A percentile compares a stretch with the other conserved stretches of the same genome.
Evolutionary conservation across 2,329 filamentous ascomycete species (phyloP).

Genomic region (Didymella lethalis): DNA sequence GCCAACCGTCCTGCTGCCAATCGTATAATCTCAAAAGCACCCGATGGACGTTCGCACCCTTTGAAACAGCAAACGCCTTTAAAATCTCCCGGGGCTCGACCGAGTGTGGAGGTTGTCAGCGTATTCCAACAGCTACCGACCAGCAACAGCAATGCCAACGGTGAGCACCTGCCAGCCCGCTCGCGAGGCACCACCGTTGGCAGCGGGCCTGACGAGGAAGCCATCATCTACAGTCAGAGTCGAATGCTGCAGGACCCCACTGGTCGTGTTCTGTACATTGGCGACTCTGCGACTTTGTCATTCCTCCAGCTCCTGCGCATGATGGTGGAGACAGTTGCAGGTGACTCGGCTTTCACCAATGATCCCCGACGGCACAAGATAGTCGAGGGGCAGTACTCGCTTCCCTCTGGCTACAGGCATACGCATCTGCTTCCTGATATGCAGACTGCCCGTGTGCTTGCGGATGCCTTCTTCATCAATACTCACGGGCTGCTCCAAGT

Average conservation of each 20-base stretch:
- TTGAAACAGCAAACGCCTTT: slow-evolving; percentile 34
- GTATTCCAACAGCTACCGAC: slow-evolving; percentile 37
- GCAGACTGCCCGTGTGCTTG: slow-evolving; percentile 62
- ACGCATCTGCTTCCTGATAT: slow-evolving; percentile 65
- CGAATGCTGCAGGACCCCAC: slow-evolving; percentile 68
- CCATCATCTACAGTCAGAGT: slow-evolving; percentile 62
- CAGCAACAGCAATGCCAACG: slow-evolving; percentile 30
- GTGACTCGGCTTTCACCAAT: slow-evolving; percentile 64
- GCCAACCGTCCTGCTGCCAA: slow-evolving; percentile 22
- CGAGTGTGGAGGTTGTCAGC: slow-evolving; percentile 36
- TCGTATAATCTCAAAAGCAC: slow-evolving; percentile 13
- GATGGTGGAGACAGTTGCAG: slow-evolving; percentile 64
- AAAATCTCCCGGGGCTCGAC: slow-evolving; percentile 29
- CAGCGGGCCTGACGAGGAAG: slow-evolving; percentile 63
- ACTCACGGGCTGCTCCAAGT: slow-evolving; percentile 69
- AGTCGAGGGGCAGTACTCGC: slow-evolving; percentile 61
- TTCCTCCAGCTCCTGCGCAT: slow-evolving; percentile 68
- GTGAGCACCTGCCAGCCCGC: slow-evolving; percentile 35
- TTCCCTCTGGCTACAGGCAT: slow-evolving; percentile 57
- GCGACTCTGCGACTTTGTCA: slow-evolving; percentile 69
- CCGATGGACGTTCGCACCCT: slow-evolving; percentile 16
- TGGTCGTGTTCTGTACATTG: slow-evolving; percentile 66
- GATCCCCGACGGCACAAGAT: slow-evolving; percentile 66
- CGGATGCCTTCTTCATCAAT: slow-evolving; percentile 69
- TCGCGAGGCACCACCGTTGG: slow-evolving; percentile 45